Base-by-base conservation (phyloP, 1,284 basidiomycete genomes). In the Malassezia globosa region DNA sequence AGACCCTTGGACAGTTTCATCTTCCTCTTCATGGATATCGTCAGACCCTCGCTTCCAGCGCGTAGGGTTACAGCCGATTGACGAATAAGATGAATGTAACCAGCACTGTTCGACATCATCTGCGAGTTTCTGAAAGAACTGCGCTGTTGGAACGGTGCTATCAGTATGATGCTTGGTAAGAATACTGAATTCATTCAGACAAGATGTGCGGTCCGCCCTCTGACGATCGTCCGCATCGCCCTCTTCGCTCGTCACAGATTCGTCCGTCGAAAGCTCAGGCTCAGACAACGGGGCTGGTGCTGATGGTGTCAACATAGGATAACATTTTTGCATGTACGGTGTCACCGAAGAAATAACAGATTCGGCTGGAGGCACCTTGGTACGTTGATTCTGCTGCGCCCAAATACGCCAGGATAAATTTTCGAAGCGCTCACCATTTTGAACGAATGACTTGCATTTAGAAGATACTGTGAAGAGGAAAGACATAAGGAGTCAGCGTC, bases 381-480 rank as follows among this genome's bases (percentile, higher is more conserved):
- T 22, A 23, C 21, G n/a, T 3, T 3, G 35, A 11, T 21, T 5
- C 11, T 84, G 80, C 55, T 81, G 79, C 66, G 83, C 79, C 85
- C 84, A 87, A 11, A 88, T 74, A 42, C 85, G 75, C 86, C 85
- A 88, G 5, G 82, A 82, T 48, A 87, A 81, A 66, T 88, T 87
- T 73, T 88, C 85, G 23, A 87, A 77, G 25, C 86, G 75, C 21
- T 76, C 77, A 11, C 86, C 86, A 56, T 86, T 81, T 63, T 82
- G 78, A 7, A 88, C 73, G 4, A 80, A 81, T 58, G 80, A 78
- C 69, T 84, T 85, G 75, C 83, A 86, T 67, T 85, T 84, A 49
- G 83, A 81, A 65, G 87, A 87, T 10, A 87, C 85, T 87, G 48
- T 10, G 22, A 3, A 10, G n/a, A n/a, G n/a, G n/a, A n/a, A n/a